Base-by-base conservation (phyloP, 2,329 filamentous ascomycete species). In the Diaporthe longicolla region DNA sequence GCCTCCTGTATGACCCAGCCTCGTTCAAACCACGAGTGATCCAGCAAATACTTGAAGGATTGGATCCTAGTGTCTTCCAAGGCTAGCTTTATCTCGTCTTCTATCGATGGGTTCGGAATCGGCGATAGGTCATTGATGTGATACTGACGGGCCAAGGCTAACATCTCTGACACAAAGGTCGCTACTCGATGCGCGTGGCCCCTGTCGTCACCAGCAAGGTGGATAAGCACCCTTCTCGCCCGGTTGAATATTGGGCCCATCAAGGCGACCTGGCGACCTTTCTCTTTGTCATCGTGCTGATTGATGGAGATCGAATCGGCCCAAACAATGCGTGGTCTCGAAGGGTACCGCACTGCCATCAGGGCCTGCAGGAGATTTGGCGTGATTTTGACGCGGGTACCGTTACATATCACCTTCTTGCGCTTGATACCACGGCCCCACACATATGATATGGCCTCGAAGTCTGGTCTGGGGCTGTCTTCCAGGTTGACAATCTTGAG, bases 1-100 rank as follows among this genome's bases (percentile, higher is more conserved):
- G 40, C 70, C 70, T 72, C 57, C 35, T 72, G 70, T 4, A 72
- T 10, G 58, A 72, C 70, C 70, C 70, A 72, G 57, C 57, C 57
- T 26, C 70, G 70, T 15, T 43, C 3, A 13, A 65, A 66, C 70
- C 57, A 65, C 2, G 17, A n/a, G n/a, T 40, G 50, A 6, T 26
- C 11, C 13, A 55, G 19, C 37, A 70, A 5, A 59, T 24, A 13
- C 9, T 43, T 43, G 13, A 61, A 11, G 6, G 52, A 45, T 1
- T 70, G 17, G 2, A 40, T 11, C 17, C 58, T 55, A 2, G 45
- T 13, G 21, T 55, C 57, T 1, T 29, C 11, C 29, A 66, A 35
- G 17, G 66, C 3, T 2, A 55, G n/a, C 65, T 61, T 35, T 26
- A 43, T 55, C 29, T 29, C 29, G 15, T 48, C 10, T 19, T 11